Conservation (phyloP, 192 early-diverging fungal species). For the Rhizophlyctis rosea region DNA sequence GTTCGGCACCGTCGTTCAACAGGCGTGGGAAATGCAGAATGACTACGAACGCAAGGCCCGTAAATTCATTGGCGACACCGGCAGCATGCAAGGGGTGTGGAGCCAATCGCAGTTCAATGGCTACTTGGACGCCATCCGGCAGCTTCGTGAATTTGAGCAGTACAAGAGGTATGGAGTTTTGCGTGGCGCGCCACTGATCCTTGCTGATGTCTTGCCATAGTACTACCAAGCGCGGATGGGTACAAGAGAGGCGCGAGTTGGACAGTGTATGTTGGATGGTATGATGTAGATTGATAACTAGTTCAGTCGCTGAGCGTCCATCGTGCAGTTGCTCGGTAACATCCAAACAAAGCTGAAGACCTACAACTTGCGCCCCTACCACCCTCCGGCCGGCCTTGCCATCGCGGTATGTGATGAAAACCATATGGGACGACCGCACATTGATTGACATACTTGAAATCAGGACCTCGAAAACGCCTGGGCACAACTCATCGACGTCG, state of each 20-base stretch:
- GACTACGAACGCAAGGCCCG: conserved; percentile 87
- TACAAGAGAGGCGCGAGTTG: conserved; percentile 85
- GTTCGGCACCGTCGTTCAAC: conserved; percentile 82
- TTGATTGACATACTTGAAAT: neutral
- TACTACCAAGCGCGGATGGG: conserved; percentile 38
- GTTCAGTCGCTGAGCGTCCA: too few relatives aligned
- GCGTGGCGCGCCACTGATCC: neutral
- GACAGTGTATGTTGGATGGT: conserved; percentile 61
- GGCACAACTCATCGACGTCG: conserved; percentile 66
- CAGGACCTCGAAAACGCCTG: conserved; percentile 80
- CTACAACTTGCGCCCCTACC: conserved; percentile 84
- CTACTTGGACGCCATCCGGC: conserved; percentile 73
- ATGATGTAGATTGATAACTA: too few relatives aligned
- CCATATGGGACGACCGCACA: neutral
- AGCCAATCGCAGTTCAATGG: conserved; percentile 55
- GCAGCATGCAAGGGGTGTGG: conserved; percentile 67
- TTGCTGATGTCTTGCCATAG: too few relatives aligned
- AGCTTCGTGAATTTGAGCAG: conserved; percentile 69
- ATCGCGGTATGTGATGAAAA: conserved; percentile 39
- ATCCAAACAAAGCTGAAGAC: conserved; percentile 97
- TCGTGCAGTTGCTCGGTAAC: conserved; percentile 72
- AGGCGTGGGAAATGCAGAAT: conserved; percentile 89
- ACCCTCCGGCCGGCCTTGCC: conserved; percentile 71
- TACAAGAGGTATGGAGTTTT: conserved; percentile 64
- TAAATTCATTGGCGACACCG: conserved; percentile 68